Evolutionary conservation across 2,329 filamentous ascomycete species (phyloP).

Genomic region (Epichloe brachyelytri): DNA sequence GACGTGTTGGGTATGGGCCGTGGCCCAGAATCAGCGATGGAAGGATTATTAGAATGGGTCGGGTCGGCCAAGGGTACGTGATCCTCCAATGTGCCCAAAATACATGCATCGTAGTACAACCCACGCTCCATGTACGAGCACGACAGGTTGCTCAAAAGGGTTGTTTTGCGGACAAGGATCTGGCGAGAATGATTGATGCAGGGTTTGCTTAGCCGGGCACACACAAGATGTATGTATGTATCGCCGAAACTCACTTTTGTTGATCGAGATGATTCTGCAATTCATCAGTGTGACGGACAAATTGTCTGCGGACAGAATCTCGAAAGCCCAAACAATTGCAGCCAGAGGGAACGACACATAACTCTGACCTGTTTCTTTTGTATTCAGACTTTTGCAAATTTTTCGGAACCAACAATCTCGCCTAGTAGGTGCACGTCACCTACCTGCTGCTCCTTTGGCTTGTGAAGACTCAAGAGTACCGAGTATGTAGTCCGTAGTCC

Average conservation of each 20-base stretch:
- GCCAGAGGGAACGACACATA: neutral
- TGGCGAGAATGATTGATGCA: neutral
- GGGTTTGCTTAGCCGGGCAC: neutral
- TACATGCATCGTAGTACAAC: neutral
- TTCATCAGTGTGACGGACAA: neutral
- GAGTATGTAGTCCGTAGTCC: no score
- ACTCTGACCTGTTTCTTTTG: neutral
- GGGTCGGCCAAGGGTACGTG: neutral
- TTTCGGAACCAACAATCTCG: no score
- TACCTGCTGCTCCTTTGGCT: no score
- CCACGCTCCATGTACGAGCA: neutral
- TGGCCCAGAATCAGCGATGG: neutral
- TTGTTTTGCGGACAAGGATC: neutral
- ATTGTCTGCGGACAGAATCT: neutral
- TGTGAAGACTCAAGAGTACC: no score
- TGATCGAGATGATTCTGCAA: neutral
- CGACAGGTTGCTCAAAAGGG: neutral
- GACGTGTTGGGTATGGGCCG: neutral
- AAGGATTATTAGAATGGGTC: constrained; percentile 2
- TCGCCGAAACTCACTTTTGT: neutral
- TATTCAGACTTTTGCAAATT: no score
- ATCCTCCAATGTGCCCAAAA: neutral
- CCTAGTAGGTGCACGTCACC: no score
- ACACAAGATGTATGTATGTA: neutral
- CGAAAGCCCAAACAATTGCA: no score